phyloP scores from a whole-genome alignment of 345 rosid genomes.

The Boechera stricta region DNA sequence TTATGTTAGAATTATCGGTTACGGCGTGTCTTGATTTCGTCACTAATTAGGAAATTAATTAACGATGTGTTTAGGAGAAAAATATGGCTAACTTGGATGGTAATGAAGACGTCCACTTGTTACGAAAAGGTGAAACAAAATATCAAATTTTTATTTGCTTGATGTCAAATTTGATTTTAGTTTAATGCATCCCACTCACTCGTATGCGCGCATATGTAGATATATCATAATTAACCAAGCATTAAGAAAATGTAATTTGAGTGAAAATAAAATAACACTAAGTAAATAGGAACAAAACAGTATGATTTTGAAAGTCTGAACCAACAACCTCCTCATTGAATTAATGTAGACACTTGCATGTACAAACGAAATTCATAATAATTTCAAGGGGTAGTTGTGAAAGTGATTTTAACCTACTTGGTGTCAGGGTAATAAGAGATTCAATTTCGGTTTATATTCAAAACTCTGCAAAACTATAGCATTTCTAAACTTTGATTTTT shows the following conservation, averaged over 20 bases:
- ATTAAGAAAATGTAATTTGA: neutral
- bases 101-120: conserved; percentile 39
- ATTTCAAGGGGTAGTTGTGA: conserved; percentile 35
- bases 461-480: neutral
- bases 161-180: conserved; percentile 13
- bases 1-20: conserved; percentile 42
- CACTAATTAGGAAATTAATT: conserved; percentile 23
- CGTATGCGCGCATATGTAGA: neutral
- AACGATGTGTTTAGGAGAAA: conserved; percentile 28
- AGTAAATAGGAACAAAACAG: neutral
- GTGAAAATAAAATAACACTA: neutral
- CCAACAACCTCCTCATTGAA: conserved; percentile 18
- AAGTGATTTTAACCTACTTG: conserved; percentile 27
- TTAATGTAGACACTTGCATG: conserved; percentile 35
- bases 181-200: neutral
- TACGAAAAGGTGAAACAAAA: conserved; percentile 28
- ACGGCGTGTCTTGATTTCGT: conserved; percentile 38
- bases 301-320: conserved; percentile 8
- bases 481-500: neutral
- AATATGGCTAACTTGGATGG: conserved; percentile 28
- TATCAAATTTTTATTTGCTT: neutral
- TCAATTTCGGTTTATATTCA: neutral
- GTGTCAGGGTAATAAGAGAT: neutral
- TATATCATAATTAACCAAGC: neutral
- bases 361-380: conserved; percentile 26